These are phyloP conservation scores for Brachypodium distachyon DNA, from an alignment of 202 grass and related monocot species.

Conservation along the genomic window DNA sequence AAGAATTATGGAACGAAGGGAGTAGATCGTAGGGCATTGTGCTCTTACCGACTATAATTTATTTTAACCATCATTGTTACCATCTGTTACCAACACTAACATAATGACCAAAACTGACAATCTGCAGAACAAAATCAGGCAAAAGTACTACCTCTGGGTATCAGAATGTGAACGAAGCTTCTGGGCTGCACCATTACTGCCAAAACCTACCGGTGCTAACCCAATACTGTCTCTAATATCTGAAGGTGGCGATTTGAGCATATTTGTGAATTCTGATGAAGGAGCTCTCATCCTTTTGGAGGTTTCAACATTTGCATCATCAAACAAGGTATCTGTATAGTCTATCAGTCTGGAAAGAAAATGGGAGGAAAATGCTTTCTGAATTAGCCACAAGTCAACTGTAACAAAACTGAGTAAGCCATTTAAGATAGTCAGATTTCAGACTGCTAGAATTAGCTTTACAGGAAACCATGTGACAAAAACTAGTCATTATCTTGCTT, in stretches of 20 bases:
- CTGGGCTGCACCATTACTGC: slow-evolving; percentile 15
- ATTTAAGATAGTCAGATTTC: background rate
- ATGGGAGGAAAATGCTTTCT: background rate
- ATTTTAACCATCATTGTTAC: background rate
- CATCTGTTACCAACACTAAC: background rate
- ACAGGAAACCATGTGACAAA: slow-evolving; percentile 6
- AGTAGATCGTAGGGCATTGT: background rate
- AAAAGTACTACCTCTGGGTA: slow-evolving; percentile 26
- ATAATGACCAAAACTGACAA: slow-evolving; percentile 19
- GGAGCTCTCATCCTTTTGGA: slow-evolving; percentile 52
- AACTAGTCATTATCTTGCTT: background rate
- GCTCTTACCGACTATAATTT: background rate
- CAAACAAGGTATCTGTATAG: slow-evolving; percentile 35
- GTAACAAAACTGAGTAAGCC: background rate
- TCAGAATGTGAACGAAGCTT: slow-evolving; percentile 24
- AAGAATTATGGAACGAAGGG: no score
- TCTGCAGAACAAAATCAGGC: slow-evolving; percentile 9
- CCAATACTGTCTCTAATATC: slow-evolving; percentile 17
- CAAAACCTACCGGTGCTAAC: slow-evolving; percentile 8
- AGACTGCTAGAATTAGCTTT: slow-evolving; percentile 16
- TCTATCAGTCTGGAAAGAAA: slow-evolving; percentile 40
- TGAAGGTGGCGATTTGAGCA: slow-evolving; percentile 19
- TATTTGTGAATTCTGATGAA: slow-evolving; percentile 26
- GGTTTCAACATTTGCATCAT: slow-evolving; percentile 42
- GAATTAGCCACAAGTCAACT: slow-evolving; percentile 11